phyloP scores from a whole-genome alignment of 805 yeast species.

The Yarrowia yakushimensis region DNA sequence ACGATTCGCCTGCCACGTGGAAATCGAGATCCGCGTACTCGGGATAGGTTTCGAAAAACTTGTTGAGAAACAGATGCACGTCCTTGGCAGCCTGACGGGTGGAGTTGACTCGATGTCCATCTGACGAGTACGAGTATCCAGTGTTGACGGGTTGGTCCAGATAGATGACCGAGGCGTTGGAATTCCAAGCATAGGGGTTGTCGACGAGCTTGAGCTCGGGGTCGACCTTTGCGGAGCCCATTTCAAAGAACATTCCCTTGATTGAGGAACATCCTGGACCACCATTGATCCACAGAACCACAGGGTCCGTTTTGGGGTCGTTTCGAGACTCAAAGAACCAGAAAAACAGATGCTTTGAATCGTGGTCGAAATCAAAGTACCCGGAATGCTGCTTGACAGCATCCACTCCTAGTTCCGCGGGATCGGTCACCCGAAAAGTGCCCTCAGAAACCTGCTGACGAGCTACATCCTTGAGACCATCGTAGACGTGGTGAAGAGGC shows the following conservation, averaged over 20 bases:
- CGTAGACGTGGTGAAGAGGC: not conserved
- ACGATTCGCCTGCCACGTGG: constrained; percentile 91
- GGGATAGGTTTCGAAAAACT: constrained; percentile 82
- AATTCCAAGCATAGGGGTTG: constrained; percentile 89
- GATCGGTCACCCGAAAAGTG: constrained; percentile 57
- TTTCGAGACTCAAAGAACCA: constrained; percentile 92
- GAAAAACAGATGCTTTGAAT: constrained; percentile 83
- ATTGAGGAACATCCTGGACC: constrained; percentile 95
- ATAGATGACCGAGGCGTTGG: constrained; percentile 83
- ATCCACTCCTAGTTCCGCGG: constrained; percentile 67
- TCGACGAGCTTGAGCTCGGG: constrained; percentile 60
- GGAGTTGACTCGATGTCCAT: constrained; percentile 50
- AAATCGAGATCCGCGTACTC: constrained; percentile 55
- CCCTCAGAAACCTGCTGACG: constrained; percentile 35
- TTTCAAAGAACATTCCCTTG: constrained; percentile 85
- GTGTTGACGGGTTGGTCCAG: constrained; percentile 93
- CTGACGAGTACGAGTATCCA: constrained; percentile 78
- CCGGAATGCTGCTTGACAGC: constrained; percentile 69
- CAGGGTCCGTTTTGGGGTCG: constrained; percentile 81
- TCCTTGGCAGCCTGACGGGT: constrained; percentile 85
- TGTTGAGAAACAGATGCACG: constrained; percentile 75
- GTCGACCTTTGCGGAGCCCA: constrained; percentile 80
- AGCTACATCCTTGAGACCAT: constrained; percentile 13
- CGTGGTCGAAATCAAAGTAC: constrained; percentile 66
- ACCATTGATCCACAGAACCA: constrained; percentile 89